phyloP scores from a whole-genome alignment of 106 monocot genomes.

The Dioscorea dumetorum region DNA sequence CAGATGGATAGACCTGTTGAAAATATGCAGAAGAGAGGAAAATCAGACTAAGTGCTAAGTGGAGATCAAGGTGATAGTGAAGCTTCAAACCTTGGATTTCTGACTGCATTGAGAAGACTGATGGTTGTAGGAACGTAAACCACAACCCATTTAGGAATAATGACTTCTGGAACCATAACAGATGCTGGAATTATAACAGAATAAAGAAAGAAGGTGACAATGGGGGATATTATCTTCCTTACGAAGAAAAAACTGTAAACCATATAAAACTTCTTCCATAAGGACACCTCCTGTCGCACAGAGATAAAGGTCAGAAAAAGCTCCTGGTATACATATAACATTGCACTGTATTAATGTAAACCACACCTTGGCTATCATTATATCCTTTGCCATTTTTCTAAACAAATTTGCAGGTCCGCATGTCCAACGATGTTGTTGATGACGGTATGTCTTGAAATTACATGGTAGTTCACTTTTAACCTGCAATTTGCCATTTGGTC shows the following conservation, averaged over 20 bases:
- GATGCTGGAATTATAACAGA: constrained; percentile 60
- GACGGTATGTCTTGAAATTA: constrained; percentile 64
- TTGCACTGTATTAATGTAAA: too few species aligned
- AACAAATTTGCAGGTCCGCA: constrained; percentile 85
- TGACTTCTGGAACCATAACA: constrained; percentile 68
- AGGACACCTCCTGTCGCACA: constrained; percentile 55
- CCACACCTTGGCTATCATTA: constrained; percentile 13
- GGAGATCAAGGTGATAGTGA: background rate
- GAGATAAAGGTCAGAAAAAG: too few species aligned
- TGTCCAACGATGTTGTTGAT: constrained; percentile 89
- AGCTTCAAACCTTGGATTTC: constrained; percentile 47
- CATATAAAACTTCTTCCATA: constrained; percentile 69
- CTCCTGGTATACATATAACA: too few species aligned
- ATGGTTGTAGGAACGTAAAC: constrained; percentile 74
- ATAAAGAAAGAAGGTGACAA: constrained; percentile 73
- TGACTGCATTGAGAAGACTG: constrained; percentile 52
- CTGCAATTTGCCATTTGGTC: constrained; percentile 21
- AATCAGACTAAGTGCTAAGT: background rate
- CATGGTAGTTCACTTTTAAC: constrained; percentile 86
- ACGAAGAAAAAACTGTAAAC: constrained; percentile 85
- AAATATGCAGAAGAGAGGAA: background rate
- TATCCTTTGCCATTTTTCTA: constrained; percentile 66
- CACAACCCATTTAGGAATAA: constrained; percentile 75
- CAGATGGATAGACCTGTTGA: constrained; percentile 43
- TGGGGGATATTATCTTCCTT: constrained; percentile 63